Evolutionary conservation across 1,139 yeast species (phyloP).

Genomic region (Meyerozyma athensensis): DNA sequence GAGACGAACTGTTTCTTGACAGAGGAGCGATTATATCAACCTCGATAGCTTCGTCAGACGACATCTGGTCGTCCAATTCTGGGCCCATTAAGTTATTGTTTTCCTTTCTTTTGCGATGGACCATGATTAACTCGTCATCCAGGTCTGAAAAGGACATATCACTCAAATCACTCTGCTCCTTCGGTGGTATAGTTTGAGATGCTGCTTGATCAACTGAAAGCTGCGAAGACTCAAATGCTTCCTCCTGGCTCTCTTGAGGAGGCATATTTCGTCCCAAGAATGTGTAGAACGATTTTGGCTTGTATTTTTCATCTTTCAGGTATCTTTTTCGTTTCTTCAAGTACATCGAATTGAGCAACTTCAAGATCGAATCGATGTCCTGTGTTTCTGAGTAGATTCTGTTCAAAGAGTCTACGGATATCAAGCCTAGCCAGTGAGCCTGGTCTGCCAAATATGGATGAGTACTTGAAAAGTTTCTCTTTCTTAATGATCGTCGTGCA

Average conservation of each 20-base stretch:
- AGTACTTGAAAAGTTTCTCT: conserved; percentile 42
- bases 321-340: conserved; percentile 25
- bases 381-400: conserved; percentile 33
- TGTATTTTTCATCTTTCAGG: conserved; percentile 39
- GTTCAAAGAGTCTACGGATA: conserved; percentile 32
- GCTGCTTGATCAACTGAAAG: not conserved
- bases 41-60: not conserved
- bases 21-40: not conserved
- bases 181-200: conserved; percentile 2
- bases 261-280: conserved; percentile 27
- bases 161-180: not conserved
- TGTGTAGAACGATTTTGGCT: conserved; percentile 34
- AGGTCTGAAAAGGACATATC: not conserved
- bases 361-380: conserved; percentile 31
- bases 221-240: conserved; percentile 4
- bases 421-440: conserved; percentile 42
- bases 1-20: no score
- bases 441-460: conserved; percentile 48
- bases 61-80: not conserved
- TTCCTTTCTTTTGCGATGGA: conserved; percentile 7
- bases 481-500: conserved; percentile 33
- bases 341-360: conserved; percentile 33
- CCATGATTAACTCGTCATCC: conserved; percentile 16
- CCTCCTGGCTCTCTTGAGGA: conserved; percentile 10
- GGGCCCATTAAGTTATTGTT: not conserved